Percentiles rank a stretch among this genome's conserved stretches.
Conservation (phyloP, 2,329 filamentous ascomycete species). For the Trichoderma sp. region DNA sequence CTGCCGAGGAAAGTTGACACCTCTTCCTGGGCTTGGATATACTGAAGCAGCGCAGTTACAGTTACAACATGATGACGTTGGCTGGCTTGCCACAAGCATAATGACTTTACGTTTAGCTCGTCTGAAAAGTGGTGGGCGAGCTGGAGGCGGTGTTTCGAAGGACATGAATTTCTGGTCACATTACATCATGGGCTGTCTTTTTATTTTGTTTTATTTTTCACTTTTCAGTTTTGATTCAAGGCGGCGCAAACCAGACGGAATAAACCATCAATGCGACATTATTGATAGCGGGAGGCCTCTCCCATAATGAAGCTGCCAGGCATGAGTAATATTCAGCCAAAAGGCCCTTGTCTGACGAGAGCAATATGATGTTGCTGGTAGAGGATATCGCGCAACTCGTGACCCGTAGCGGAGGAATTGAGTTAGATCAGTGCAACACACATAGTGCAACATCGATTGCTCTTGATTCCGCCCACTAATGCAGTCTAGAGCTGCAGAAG, state of each 20-base stretch:
- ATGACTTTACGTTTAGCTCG: background rate
- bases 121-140: background rate
- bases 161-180: background rate
- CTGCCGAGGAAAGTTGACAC: no score
- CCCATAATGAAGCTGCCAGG: background rate
- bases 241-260: background rate
- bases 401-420: background rate
- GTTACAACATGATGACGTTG: background rate
- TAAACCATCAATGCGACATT: background rate
- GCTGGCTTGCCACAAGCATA: background rate
- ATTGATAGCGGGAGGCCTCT: background rate
- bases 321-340: background rate
- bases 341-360: background rate
- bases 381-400: constrained; percentile 1
- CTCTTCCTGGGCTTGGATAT: background rate
- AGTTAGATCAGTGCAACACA: background rate
- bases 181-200: background rate
- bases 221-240: background rate
- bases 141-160: background rate
- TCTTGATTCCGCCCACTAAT: constrained; percentile 1
- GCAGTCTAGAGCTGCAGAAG: constrained; percentile 2
- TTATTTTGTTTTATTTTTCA: background rate
- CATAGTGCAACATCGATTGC: background rate
- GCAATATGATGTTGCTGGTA: background rate
- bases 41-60: background rate